These are phyloP conservation scores for Abrus pulchellus DNA, from an alignment of 306 rosid species.

Conservation along the genomic window DNA sequence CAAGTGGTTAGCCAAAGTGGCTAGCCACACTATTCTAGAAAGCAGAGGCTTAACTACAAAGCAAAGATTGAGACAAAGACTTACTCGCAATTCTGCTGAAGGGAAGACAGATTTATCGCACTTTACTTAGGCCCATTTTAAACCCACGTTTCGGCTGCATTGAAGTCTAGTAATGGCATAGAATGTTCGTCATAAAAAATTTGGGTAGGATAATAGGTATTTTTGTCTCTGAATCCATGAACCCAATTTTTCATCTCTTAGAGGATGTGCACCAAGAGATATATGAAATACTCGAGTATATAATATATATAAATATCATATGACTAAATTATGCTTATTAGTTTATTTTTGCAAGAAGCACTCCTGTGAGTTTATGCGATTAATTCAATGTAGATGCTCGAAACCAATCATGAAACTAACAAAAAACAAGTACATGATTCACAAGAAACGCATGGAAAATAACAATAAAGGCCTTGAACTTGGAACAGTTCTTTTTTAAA, in stretches of 20 bases:
- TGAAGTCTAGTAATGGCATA: not conserved
- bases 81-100: slow-evolving; percentile 73
- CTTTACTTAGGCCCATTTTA: slow-evolving; percentile 37
- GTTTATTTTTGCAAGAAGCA: no score
- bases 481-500: no score
- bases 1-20: slow-evolving; percentile 58
- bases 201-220: slow-evolving; percentile 32
- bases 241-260: not conserved
- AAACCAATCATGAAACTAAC: not conserved
- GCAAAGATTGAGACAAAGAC: slow-evolving; percentile 82
- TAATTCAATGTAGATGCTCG: not conserved
- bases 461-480: not conserved
- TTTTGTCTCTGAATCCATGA: slow-evolving; percentile 27
- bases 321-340: no score
- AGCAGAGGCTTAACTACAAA: slow-evolving; percentile 66
- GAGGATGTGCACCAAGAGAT: slow-evolving; percentile 7
- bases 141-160: slow-evolving; percentile 12
- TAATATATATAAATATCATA: not conserved
- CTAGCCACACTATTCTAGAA: slow-evolving; percentile 51
- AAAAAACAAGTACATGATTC: not conserved
- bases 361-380: no score
- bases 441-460: not conserved
- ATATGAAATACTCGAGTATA: slow-evolving; percentile 26
- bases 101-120: slow-evolving; percentile 11
- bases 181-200: slow-evolving; percentile 19